These are phyloP conservation scores for Silybum marianum DNA, from an alignment of 129 eudicot genomes.

Conservation along the genomic window DNA sequence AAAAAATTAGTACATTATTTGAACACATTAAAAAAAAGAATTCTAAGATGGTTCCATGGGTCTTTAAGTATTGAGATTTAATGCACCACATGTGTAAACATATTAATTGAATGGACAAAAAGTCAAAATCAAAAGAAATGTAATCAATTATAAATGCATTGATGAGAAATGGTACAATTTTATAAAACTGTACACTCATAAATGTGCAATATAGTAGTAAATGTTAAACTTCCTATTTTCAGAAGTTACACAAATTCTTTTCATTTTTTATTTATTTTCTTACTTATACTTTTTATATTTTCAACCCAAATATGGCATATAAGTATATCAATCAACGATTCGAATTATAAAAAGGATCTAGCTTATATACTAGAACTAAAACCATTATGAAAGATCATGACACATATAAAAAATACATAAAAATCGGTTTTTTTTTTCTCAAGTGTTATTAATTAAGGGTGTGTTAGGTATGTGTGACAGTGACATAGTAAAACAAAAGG, in stretches of 20 bases:
- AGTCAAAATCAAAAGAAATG: not conserved
- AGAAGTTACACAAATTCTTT: not conserved
- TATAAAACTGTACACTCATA: not conserved
- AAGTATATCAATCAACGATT: no score
- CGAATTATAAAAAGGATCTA: no score
- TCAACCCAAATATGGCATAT: no score
- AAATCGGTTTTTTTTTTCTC: no score
- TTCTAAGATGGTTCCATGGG: conserved; percentile 5
- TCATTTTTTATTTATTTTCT: not conserved
- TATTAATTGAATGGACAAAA: not conserved
- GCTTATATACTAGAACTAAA: no score
- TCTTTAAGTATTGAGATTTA: not conserved
- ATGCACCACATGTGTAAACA: conserved; percentile 6
- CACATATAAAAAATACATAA: no score
- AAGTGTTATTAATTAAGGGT: no score
- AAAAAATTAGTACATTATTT: no score
- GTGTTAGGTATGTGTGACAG: no score
- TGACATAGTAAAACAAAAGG: no score
- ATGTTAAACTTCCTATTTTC: not conserved
- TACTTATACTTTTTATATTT: not conserved
- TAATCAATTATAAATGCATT: conserved; percentile 2
- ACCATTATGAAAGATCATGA: not conserved
- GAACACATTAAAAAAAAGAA: not conserved
- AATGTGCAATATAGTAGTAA: not conserved
- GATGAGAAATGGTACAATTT: not conserved